A percentile compares a stretch with the other conserved stretches of the same genome.
phyloP scores from a whole-genome alignment of 2,329 filamentous ascomycete species.

The Ophiostoma populinum region DNA sequence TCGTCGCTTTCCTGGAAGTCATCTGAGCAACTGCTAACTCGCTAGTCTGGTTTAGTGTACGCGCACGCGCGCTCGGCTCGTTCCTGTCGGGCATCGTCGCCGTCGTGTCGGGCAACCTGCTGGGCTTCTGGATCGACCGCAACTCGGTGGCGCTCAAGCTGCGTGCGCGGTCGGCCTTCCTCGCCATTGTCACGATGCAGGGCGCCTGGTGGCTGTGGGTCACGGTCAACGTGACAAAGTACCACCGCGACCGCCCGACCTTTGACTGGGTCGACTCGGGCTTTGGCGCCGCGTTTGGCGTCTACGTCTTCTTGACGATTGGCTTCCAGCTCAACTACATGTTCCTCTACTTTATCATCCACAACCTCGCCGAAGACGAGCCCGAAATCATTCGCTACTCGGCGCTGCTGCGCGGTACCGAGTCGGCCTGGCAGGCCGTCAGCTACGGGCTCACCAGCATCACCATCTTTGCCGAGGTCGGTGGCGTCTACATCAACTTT shows the following conservation, averaged over 20 bases:
- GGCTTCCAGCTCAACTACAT: conserved; percentile 61
- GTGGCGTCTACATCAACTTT: conserved; percentile 55
- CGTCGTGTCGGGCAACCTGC: conserved; percentile 44
- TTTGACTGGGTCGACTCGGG: conserved; percentile 49
- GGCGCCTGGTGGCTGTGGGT: conserved; percentile 60
- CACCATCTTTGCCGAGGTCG: conserved; percentile 43
- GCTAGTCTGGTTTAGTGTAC: conserved; percentile 50
- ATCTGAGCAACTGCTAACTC: background rate
- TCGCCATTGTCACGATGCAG: conserved; percentile 35
- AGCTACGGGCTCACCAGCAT: conserved; percentile 52
- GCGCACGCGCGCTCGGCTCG: conserved; percentile 50
- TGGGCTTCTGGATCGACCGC: conserved; percentile 47
- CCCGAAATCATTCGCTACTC: conserved; percentile 51
- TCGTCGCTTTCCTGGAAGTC: conserved; percentile 4
- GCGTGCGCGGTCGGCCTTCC: conserved; percentile 38
- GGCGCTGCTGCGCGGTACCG: conserved; percentile 49
- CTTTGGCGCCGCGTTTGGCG: conserved; percentile 48
- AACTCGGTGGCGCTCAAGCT: conserved; percentile 33
- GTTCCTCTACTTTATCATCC: conserved; percentile 55
- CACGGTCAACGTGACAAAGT: conserved; percentile 46
- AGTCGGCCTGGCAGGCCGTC: conserved; percentile 56
- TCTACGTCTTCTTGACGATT: conserved; percentile 49
- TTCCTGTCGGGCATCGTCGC: conserved; percentile 54
- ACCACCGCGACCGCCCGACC: conserved; percentile 34
- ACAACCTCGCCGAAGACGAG: conserved; percentile 43